Base-by-base conservation (phyloP, 1,284 basidiomycete genomes). In the Puccinia hordei region DNA sequence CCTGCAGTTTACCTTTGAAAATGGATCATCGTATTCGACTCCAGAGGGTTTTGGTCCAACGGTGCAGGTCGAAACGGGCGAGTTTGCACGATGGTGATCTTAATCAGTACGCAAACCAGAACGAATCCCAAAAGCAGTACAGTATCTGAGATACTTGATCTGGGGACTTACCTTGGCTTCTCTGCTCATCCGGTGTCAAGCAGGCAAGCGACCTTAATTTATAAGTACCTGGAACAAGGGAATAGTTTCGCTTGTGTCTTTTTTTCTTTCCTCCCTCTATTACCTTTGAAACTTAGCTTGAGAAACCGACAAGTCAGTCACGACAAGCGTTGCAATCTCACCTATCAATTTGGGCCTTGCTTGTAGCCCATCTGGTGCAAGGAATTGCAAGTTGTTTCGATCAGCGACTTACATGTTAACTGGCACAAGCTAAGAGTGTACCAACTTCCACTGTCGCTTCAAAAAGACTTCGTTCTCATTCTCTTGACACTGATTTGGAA, bases 81-180 rank as follows among this genome's bases (percentile, higher is more conserved):
- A n/a, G n/a, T n/a, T n/a, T n/a, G n/a, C n/a, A n/a, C n/a, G n/a
- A n/a, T n/a, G n/a, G n/a, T n/a, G n/a, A n/a, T n/a, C n/a, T n/a
- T n/a, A n/a, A n/a, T n/a, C n/a, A n/a, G n/a, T n/a, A n/a, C n/a
- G n/a, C n/a, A n/a, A n/a, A n/a, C n/a, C n/a, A n/a, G n/a, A n/a
- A n/a, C n/a, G n/a, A n/a, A n/a, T n/a, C n/a, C n/a, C n/a, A n/a
- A n/a, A n/a, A n/a, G n/a, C 2, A 30, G 61, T 41, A 63, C 61
- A 63, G 33, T n/a, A 35, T 63, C 61, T 63, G 61, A 22, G 61
- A 63, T 63, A 63, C 61, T 63, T 63, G 61, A 35, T 63, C 61
- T 41, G 33, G 33, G 17, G 61, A 63, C 19, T 13, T 35, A 41
- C 61, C 61, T 63, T 63, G 57, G 33, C 61, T 63, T 38, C 27